Evolutionary conservation across 345 rosid genomes (phyloP).

Genomic region (Camelina laxa): DNA sequence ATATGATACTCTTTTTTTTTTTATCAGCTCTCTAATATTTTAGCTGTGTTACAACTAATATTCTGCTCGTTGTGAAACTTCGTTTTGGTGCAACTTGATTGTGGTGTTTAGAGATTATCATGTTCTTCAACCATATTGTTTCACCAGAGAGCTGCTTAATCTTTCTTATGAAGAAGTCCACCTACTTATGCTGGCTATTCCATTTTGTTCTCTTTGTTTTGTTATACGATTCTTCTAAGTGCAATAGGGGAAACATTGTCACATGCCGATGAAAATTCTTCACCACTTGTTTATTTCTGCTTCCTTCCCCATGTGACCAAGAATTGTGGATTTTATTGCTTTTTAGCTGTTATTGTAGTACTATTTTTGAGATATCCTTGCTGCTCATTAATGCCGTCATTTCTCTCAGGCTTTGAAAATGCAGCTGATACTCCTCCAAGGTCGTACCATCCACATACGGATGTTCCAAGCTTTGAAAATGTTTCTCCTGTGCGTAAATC

Average conservation of each 20-base stretch:
- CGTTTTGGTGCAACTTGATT: background rate
- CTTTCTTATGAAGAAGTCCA: background rate
- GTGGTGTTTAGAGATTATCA: background rate
- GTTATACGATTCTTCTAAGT: background rate
- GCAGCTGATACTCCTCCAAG: conserved; percentile 50
- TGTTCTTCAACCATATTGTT: background rate
- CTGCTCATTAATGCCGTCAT: conserved; percentile 30
- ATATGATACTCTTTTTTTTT: background rate
- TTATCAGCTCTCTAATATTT: background rate
- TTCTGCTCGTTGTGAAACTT: conserved; percentile 21
- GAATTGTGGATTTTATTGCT: conserved; percentile 20
- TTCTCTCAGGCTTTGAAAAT: conserved; percentile 48
- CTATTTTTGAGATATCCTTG: background rate
- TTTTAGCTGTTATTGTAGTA: conserved; percentile 3
- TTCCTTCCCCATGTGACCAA: conserved; percentile 8
- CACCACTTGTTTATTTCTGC: conserved; percentile 12
- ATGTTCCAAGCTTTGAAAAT: conserved; percentile 48
- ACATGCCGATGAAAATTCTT: conserved; percentile 1
- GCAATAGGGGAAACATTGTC: conserved; percentile 13
- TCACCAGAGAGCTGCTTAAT: conserved; percentile 1
- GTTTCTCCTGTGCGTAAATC: conserved; percentile 52
- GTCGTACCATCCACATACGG: conserved; percentile 42
- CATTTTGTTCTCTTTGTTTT: conserved; percentile 2
- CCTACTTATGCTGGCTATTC: conserved; percentile 16
- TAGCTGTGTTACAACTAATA: conserved; percentile 6